Conservation (phyloP, 129 eudicot species). For the Oenanthe sinensis region DNA sequence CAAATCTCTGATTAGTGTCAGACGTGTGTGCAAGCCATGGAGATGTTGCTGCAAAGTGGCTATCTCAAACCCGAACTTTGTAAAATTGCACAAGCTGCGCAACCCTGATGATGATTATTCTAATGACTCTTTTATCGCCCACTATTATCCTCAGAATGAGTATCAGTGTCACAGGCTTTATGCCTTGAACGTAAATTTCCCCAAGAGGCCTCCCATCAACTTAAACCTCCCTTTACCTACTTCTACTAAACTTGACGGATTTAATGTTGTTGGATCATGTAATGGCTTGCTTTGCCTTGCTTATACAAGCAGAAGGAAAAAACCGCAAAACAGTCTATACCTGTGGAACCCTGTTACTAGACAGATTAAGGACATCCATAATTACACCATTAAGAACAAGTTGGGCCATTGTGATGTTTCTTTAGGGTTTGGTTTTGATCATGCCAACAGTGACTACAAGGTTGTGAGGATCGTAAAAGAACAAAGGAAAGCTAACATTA, state of each 20-base stretch:
- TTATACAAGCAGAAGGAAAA: too few relatives aligned
- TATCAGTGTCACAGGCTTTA: background rate
- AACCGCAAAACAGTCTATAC: too few relatives aligned
- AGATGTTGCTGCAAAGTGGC: background rate
- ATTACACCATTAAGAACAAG: background rate
- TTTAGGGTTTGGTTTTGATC: slow-evolving; percentile 13
- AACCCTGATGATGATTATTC: background rate
- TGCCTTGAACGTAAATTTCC: background rate
- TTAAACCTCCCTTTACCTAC: background rate
- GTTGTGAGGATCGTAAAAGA: slow-evolving; percentile 3
- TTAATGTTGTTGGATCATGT: background rate
- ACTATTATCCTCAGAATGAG: background rate
- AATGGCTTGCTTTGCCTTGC: slow-evolving; percentile 7
- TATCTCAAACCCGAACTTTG: background rate
- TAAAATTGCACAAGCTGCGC: background rate
- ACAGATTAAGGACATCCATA: background rate
- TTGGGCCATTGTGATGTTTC: background rate
- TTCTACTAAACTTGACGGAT: background rate
- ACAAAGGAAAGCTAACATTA: background rate
- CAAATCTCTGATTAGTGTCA: background rate
- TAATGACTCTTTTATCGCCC: background rate
- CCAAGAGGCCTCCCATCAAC: background rate
- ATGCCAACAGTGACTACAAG: slow-evolving; percentile 3
- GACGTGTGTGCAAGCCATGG: slow-evolving; percentile 15
- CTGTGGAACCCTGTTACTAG: slow-evolving; percentile 14